phyloP scores from a whole-genome alignment of 2,329 filamentous ascomycete genomes.

The Xylaria sp. region DNA sequence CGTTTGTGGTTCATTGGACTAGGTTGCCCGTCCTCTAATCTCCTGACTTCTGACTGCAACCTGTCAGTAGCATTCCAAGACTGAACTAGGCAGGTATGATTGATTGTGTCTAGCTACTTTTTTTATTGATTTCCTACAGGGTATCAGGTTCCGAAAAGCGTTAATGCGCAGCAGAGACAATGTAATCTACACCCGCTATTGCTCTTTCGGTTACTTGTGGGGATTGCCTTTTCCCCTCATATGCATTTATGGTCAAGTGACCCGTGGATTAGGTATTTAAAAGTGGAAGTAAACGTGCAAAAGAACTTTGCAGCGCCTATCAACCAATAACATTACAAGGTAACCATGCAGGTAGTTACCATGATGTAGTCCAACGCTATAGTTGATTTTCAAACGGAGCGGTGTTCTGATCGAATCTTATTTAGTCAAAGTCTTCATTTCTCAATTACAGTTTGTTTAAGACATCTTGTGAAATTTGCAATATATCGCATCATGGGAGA shows the following conservation, averaged over 20 bases:
- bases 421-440: background rate
- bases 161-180: background rate
- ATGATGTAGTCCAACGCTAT: background rate
- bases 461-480: no score
- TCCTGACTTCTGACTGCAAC: background rate
- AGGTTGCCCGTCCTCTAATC: no score
- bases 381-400: background rate
- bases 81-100: background rate
- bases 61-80: background rate
- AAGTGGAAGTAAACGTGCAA: no score
- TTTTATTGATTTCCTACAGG: background rate
- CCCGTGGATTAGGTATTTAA: no score
- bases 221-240: conserved; percentile 4
- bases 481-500: conserved; percentile 5
- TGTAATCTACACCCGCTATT: background rate
- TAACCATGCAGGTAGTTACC: no score
- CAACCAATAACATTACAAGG: no score
- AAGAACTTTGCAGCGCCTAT: no score
- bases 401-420: background rate
- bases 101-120: background rate
- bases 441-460: background rate
- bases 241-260: background rate
- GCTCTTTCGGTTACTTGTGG: background rate
- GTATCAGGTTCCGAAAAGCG: background rate
- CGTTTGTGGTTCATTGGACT: no score